These are phyloP conservation scores for Aspergillus oerlinghausenensis DNA, from an alignment of 2,329 filamentous ascomycete genomes.

Conservation along the genomic window DNA sequence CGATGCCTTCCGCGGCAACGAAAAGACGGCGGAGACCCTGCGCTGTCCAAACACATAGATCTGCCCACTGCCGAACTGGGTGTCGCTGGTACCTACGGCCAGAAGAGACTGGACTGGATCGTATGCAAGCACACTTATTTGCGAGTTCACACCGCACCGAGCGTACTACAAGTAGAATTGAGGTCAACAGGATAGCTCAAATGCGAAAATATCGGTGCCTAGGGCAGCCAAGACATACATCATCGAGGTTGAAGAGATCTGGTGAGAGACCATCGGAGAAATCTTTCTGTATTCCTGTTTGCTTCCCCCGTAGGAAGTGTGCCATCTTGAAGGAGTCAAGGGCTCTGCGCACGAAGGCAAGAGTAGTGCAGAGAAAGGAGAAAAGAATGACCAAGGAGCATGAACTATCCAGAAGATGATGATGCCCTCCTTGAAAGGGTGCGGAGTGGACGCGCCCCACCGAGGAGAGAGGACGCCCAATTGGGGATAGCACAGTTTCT, in stretches of 20 bases:
- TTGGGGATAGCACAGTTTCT: background rate
- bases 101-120: slow-evolving; percentile 91
- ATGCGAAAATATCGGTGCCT: slow-evolving; percentile 20
- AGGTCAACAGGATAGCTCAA: slow-evolving; percentile 1
- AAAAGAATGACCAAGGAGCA: slow-evolving; percentile 8
- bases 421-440: slow-evolving; percentile 12
- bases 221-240: slow-evolving; percentile 49
- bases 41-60: slow-evolving; percentile 85
- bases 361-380: background rate
- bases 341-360: slow-evolving; percentile 1
- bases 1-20: slow-evolving; percentile 66
- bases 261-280: slow-evolving; percentile 75
- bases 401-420: slow-evolving; percentile 18
- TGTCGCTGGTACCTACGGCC: slow-evolving; percentile 84
- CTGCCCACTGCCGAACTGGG: slow-evolving; percentile 76
- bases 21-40: slow-evolving; percentile 71
- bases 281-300: slow-evolving; percentile 87
- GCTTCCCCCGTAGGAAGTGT: slow-evolving; percentile 83
- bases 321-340: slow-evolving; percentile 56
- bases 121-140: slow-evolving; percentile 75
- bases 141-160: slow-evolving; percentile 76
- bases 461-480: background rate
- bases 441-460: slow-evolving; percentile 16
- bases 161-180: slow-evolving; percentile 46
- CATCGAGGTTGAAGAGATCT: slow-evolving; percentile 76